Evolutionary conservation across 2,329 filamentous ascomycete genomes (phyloP), one percentile per base, ranked within the genome.

Genomic region (Tolypocladium inflatum): DNA sequence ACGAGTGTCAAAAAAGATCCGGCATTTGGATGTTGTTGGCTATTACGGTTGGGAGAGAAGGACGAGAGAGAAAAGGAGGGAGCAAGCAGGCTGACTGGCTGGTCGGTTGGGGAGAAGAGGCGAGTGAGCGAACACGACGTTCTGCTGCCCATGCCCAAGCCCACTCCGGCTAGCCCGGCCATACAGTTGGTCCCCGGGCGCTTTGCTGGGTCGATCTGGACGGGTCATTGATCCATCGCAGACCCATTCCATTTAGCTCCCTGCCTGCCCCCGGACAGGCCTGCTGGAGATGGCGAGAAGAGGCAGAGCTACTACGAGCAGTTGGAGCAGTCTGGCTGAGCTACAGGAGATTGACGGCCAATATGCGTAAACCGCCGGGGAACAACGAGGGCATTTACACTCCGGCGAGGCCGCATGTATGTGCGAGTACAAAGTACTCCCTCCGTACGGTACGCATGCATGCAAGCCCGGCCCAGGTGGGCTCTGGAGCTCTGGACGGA

Each of bases 151-250:
- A 23, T 42, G 54, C 39, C 37, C 42, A 23, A 37, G 50, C 56
- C 56, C 41, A 54, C 50, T 35, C 56, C 56, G 56, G 56, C 48
- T 54, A 54, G 50, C 15, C 56, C 50, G 56, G 50, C 48, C 48
- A 9, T 35, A 51, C 35, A 41, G 33, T 39, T 43, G 56, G 56
- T 58, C 56, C 56, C 56, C 54, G 26, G 19, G 50, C 33, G 33
- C 50, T 35, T n/a, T 45, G 35, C 54, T 56, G 55, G 57, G 54
- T 42, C 57, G 57, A 59, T 59, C 57, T 56, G 30, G 41, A 54
- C 43, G 50, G 56, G 50, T 43, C 50, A 51, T 37, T 21, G 56
- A 43, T 26, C 26, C 52, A 41, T 55, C 56, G 19, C 51, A 43
- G 39, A 51, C 52, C 51, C 53, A 39, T 54, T 57, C 42, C n/a